Evolutionary conservation across 2,329 filamentous ascomycete species (phyloP).

Genomic region (Blastomyces silverae): DNA sequence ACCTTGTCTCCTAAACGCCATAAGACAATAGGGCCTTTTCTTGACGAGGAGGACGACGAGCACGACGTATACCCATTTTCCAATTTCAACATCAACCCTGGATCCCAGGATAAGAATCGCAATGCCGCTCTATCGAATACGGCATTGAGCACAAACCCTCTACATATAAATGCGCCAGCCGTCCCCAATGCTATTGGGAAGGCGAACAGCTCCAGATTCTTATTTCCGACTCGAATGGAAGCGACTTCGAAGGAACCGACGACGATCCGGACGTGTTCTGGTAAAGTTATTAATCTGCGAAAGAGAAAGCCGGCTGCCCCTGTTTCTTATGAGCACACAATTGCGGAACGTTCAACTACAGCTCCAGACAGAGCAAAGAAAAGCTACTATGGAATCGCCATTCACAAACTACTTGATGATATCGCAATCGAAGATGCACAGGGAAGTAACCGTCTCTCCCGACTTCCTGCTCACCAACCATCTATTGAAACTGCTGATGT

Average conservation of each 20-base stretch:
- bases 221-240: neutral
- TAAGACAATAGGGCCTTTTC: slow-evolving; percentile 39
- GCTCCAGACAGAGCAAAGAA: slow-evolving; percentile 50
- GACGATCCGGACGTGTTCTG: slow-evolving; percentile 44
- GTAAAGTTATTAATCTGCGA: slow-evolving; percentile 42
- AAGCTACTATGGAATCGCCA: slow-evolving; percentile 86
- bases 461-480: slow-evolving; percentile 25
- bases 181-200: neutral
- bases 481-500: slow-evolving; percentile 30
- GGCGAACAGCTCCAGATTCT: neutral
- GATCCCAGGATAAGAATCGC: neutral
- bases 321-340: slow-evolving; percentile 48
- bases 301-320: slow-evolving; percentile 33
- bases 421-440: slow-evolving; percentile 55
- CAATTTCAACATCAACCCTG: neutral
- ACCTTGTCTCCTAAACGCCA: slow-evolving; percentile 36
- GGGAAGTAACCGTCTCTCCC: slow-evolving; percentile 22
- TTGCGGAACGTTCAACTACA: slow-evolving; percentile 48
- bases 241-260: slow-evolving; percentile 15
- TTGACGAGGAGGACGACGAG: slow-evolving; percentile 38
- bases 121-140: neutral
- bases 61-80: slow-evolving; percentile 22
- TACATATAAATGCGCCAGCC: neutral
- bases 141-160: neutral
- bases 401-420: slow-evolving; percentile 72